phyloP scores from a whole-genome alignment of 805 yeast genomes.

The Kodamaea laetipori region DNA sequence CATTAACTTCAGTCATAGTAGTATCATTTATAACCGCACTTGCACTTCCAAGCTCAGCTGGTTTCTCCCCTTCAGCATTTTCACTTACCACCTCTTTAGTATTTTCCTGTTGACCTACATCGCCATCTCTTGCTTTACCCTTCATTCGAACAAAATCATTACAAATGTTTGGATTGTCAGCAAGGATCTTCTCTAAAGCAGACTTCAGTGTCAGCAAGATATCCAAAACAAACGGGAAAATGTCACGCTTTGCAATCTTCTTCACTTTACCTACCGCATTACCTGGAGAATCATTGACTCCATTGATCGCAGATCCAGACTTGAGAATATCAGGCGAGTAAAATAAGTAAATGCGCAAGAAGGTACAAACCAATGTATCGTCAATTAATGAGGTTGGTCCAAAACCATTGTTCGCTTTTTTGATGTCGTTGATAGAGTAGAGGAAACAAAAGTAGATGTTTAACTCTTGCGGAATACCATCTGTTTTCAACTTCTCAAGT shows the following conservation, averaged over 20 bases:
- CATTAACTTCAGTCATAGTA: too few relatives aligned
- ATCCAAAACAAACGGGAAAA: slow-evolving; percentile 43
- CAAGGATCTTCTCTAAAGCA: slow-evolving; percentile 15
- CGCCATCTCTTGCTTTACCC: slow-evolving; percentile 3
- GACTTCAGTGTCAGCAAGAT: slow-evolving; percentile 31
- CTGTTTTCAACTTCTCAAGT: slow-evolving; percentile 24
- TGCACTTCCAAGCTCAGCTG: too few relatives aligned
- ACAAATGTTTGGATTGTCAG: slow-evolving; percentile 28
- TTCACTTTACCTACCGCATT: slow-evolving; percentile 29
- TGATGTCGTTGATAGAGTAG: slow-evolving; percentile 56
- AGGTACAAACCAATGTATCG: slow-evolving; percentile 67
- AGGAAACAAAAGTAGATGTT: slow-evolving; percentile 46
- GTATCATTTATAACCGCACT: too few relatives aligned
- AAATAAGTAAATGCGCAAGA: slow-evolving; percentile 48
- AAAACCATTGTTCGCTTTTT: slow-evolving; percentile 76
- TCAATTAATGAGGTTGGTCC: slow-evolving; percentile 77
- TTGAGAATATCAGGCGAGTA: slow-evolving; percentile 16
- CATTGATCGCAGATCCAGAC: slow-evolving; percentile 1
- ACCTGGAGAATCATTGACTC: slow-evolving; percentile 28
- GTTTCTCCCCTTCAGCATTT: too few relatives aligned
- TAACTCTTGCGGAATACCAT: slow-evolving; percentile 41
- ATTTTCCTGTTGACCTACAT: not conserved
- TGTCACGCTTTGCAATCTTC: slow-evolving; percentile 43
- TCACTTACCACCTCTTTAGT: not conserved
- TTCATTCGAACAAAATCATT: slow-evolving; percentile 21